Conservation (phyloP, 129 eudicot genomes). For the Solidago caesia region DNA sequence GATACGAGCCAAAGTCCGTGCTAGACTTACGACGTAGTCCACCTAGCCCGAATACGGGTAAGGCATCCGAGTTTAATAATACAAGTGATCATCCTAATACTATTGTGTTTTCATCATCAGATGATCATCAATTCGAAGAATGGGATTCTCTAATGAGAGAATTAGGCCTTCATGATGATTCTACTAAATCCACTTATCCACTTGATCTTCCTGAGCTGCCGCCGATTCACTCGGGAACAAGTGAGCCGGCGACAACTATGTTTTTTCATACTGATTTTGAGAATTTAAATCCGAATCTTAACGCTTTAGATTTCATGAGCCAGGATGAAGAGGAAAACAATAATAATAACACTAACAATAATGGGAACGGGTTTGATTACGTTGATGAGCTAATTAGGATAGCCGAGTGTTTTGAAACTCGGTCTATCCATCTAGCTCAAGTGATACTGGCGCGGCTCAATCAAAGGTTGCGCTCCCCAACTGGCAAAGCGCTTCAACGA, state of each 20-base stretch:
- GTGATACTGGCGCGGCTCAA: constrained; percentile 81
- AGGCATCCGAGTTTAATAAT: constrained; percentile 28
- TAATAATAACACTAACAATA: background rate
- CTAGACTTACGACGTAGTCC: constrained; percentile 84
- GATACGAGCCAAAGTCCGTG: constrained; percentile 94
- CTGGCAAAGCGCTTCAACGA: constrained; percentile 81
- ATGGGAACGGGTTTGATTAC: constrained; percentile 48
- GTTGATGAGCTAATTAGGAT: constrained; percentile 76
- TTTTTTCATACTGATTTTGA: constrained; percentile 46
- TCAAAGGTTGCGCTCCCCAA: constrained; percentile 59
- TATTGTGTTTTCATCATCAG: constrained; percentile 28
- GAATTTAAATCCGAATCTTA: constrained; percentile 39
- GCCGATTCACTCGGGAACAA: constrained; percentile 29
- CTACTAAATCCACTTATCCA: constrained; percentile 37
- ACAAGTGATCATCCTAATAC: constrained; percentile 18
- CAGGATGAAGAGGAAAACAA: constrained; percentile 29
- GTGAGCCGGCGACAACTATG: constrained; percentile 24
- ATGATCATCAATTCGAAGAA: constrained; percentile 63
- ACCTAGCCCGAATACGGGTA: constrained; percentile 45
- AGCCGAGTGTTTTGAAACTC: constrained; percentile 84
- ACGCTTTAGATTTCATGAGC: constrained; percentile 42
- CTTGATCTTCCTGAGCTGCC: constrained; percentile 56
- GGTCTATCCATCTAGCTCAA: constrained; percentile 72
- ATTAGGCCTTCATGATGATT: constrained; percentile 84
- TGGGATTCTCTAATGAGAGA: constrained; percentile 92